phyloP scores from a whole-genome alignment of 164 flowering plant genomes.

The Macadamia integrifolia region DNA sequence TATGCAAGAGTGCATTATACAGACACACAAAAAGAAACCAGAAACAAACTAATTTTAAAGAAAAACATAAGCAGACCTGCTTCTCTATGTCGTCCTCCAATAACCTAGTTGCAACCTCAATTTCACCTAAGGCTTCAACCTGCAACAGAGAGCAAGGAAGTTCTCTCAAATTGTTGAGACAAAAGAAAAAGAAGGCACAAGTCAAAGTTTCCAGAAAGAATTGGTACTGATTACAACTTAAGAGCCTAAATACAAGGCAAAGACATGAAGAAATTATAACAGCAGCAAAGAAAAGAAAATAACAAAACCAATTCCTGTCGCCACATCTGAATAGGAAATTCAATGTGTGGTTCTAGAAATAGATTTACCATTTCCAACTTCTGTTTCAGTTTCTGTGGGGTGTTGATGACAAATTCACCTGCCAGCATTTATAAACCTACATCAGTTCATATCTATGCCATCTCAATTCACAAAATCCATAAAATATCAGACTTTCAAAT shows the following conservation, averaged over 20 bases:
- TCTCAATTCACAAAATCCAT: not conserved
- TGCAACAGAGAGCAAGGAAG: slow-evolving; percentile 19
- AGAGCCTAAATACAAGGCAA: not conserved
- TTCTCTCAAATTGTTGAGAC: too few species aligned
- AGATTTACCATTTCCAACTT: slow-evolving; percentile 84
- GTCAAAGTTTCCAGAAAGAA: too few species aligned
- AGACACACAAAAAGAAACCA: not conserved
- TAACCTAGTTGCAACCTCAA: slow-evolving; percentile 84
- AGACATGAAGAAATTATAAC: not conserved
- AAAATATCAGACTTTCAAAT: not conserved
- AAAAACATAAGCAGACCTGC: slow-evolving; percentile 40
- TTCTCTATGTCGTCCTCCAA: slow-evolving; percentile 41
- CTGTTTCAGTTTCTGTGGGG: slow-evolving; percentile 63
- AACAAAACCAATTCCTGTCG: not conserved
- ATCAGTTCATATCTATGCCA: slow-evolving; percentile 3
- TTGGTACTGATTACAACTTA: too few species aligned
- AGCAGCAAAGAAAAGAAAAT: not conserved
- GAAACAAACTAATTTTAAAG: not conserved
- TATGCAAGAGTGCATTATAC: not conserved
- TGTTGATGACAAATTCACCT: slow-evolving; percentile 90
- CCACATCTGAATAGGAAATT: not conserved
- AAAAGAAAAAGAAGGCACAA: not conserved
- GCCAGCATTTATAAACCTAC: slow-evolving; percentile 18
- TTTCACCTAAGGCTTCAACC: slow-evolving; percentile 93
- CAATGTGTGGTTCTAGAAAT: not conserved